phyloP scores from a whole-genome alignment of 2,329 filamentous ascomycete genomes.

The Colletotrichum spaethianum region DNA sequence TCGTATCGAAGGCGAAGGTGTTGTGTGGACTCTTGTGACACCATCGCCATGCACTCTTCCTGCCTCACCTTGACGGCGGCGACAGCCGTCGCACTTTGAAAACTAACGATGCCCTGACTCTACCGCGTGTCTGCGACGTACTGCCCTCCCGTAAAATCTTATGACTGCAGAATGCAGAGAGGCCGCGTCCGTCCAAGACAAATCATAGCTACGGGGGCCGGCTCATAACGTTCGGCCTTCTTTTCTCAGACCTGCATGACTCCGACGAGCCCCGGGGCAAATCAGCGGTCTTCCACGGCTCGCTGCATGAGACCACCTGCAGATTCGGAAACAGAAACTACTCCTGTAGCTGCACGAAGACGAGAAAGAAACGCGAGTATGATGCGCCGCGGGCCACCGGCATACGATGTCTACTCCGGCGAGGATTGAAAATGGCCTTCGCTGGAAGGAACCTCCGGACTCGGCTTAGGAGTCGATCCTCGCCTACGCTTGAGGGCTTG shows the following conservation, averaged over 20 bases:
- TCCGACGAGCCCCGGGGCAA: constrained; percentile 11
- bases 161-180: neutral
- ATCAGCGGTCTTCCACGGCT: constrained; percentile 28
- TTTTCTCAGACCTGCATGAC: constrained; percentile 25
- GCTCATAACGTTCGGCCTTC: constrained; percentile 10
- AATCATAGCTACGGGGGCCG: constrained; percentile 14
- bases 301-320: constrained; percentile 33
- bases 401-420: constrained; percentile 1
- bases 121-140: neutral
- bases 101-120: neutral
- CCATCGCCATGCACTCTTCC: neutral
- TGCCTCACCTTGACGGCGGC: neutral
- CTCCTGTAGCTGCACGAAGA: constrained; percentile 17
- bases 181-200: constrained; percentile 14
- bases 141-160: neutral
- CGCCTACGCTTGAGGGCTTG: neutral
- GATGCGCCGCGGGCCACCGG: neutral
- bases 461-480: neutral
- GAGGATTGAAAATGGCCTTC: neutral
- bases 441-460: neutral
- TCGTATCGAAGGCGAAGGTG: neutral
- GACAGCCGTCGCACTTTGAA: neutral
- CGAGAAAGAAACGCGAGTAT: neutral
- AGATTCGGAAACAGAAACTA: constrained; percentile 36
- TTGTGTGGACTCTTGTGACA: neutral